Base-by-base conservation (phyloP, 2,329 filamentous ascomycete species). In the Madurella fahalii region DNA sequence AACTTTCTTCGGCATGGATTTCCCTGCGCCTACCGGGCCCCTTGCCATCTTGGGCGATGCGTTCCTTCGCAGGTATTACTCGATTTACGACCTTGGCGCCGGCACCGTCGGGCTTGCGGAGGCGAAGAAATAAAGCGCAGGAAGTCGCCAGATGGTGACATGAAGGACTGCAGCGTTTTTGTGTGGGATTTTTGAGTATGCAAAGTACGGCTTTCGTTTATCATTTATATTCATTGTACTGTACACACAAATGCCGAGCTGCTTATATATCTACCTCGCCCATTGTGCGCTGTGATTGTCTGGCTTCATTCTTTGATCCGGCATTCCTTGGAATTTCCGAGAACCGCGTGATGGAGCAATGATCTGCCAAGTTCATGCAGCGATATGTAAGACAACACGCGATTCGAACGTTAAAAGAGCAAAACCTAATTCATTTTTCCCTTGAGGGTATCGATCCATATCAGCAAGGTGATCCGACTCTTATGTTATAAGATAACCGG, bases 1-100 rank as follows among this genome's bases (percentile, higher is more conserved):
- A 59, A 89, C 90, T 64, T 96, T 99, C 78, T 95, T 95, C 85
- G 92, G 91, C 66, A 95, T 97, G 86, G 94, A 92, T 72, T 85
- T 90, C 76, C 87, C 91, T 54, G 88, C 86, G 68, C 91, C 91
- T 40, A 86, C 88, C 56, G 93, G 94, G 45, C 94, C 94, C 64
- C 84, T 99, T 61, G 92, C 90, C 59, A 99, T 99, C 62, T 85
- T 99, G 25, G 94, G 94, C 67, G 91, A 96, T 72, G 89, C 85
- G 47, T 89, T 88, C 81, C 78, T 88, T 69, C 85, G 90, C 74
- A 88, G 81, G 71, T 95, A 86, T 81, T 97, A 97, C 83, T 95
- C 90, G 61, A 88, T 99, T 69, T 99, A 99, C 71, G 90, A 99
- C 74, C 82, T 96, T 57, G 92, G 89, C 72, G 92, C 89, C 79